A percentile compares a stretch with the other conserved stretches of the same genome.
phyloP scores from a whole-genome alignment of 2,329 filamentous ascomycete species.

The Dactylellina cionopaga region DNA sequence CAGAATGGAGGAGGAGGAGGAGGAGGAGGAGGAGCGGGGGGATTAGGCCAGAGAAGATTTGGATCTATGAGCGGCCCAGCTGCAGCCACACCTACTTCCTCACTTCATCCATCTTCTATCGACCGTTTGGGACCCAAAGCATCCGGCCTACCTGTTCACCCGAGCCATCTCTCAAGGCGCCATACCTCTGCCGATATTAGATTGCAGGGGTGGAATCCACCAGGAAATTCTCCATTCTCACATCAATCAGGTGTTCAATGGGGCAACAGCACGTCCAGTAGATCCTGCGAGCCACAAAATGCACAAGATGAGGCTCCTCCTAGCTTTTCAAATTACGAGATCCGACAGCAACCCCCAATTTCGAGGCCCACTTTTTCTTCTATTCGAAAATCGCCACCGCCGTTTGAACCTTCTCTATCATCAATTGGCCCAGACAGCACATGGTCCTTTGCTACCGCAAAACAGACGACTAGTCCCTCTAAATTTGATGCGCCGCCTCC shows the following conservation, averaged over 20 bases:
- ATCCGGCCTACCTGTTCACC: constrained; percentile 59
- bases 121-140: constrained; percentile 72
- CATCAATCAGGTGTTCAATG: constrained; percentile 70
- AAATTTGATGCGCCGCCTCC: constrained; percentile 54
- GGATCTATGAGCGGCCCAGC: constrained; percentile 78
- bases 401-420: constrained; percentile 54
- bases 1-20: constrained; percentile 32
- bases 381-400: constrained; percentile 55
- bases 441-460: constrained; percentile 55
- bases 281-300: constrained; percentile 59
- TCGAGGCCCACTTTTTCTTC: constrained; percentile 54
- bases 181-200: constrained; percentile 97
- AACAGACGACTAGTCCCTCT: constrained; percentile 45
- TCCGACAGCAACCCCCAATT: constrained; percentile 55
- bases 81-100: constrained; percentile 73
- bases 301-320: constrained; percentile 72
- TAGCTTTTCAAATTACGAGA: constrained; percentile 73
- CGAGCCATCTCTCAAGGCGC: constrained; percentile 59
- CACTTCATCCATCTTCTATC: constrained; percentile 77
- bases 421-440: constrained; percentile 55
- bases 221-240: constrained; percentile 66
- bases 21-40: too few species aligned
- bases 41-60: constrained; percentile 72
- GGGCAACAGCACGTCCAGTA: constrained; percentile 73
- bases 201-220: constrained; percentile 79